Evolutionary conservation across 164 flowering plant genomes (phyloP).

Genomic region (Santalum album): DNA sequence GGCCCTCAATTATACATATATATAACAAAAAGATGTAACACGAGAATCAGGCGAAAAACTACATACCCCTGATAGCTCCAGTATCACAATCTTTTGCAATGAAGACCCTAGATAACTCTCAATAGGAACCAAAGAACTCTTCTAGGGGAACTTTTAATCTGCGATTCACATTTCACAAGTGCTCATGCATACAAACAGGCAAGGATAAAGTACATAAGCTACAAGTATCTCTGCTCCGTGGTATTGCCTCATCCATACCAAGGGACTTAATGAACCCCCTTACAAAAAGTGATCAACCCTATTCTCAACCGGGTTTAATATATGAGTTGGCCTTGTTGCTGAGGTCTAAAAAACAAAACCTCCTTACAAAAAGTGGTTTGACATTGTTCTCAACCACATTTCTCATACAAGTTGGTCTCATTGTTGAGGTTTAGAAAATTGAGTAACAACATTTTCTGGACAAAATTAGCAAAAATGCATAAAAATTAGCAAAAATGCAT

Average conservation of each 20-base stretch:
- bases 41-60: too few species aligned
- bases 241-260: constrained; percentile 48
- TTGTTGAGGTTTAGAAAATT: too few species aligned
- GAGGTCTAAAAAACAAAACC: too few species aligned
- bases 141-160: constrained; percentile 46
- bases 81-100: constrained; percentile 61
- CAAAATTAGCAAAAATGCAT: too few species aligned
- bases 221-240: neutral
- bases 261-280: constrained; percentile 59
- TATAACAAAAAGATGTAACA: too few species aligned
- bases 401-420: too few species aligned
- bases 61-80: constrained; percentile 62
- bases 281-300: constrained; percentile 41
- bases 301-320: constrained; percentile 33
- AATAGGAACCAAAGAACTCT: constrained; percentile 70
- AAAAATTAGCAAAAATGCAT: too few species aligned
- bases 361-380: too few species aligned
- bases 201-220: neutral
- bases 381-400: too few species aligned
- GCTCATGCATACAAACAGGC: neutral
- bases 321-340: constrained; percentile 34
- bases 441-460: constrained; percentile 39
- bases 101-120: constrained; percentile 56
- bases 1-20: too few species aligned
- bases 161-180: constrained; percentile 7